phyloP scores from a whole-genome alignment of 768 basidiomycete species.

The Rhizopogon vulgaris region DNA sequence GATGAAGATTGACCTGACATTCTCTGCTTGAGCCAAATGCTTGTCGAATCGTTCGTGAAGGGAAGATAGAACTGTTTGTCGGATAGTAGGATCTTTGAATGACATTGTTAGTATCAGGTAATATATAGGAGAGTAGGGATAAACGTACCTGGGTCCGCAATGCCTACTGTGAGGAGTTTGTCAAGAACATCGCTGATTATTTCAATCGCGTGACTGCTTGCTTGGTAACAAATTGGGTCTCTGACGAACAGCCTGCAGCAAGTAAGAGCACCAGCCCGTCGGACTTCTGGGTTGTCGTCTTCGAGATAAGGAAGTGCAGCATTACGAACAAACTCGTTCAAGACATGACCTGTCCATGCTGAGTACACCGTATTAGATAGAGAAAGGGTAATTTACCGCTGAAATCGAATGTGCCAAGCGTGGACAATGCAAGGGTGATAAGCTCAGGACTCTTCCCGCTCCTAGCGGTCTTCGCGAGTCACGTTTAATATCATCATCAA shows the following conservation, averaged over 20 bases:
- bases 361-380: not conserved
- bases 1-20: constrained; percentile 95
- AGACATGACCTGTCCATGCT: constrained; percentile 60
- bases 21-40: constrained; percentile 95
- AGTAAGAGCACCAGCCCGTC: constrained; percentile 84
- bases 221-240: constrained; percentile 94
- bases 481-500: not conserved
- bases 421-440: constrained; percentile 77
- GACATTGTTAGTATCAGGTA: constrained; percentile 5
- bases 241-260: constrained; percentile 89
- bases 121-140: not conserved
- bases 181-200: constrained; percentile 98
- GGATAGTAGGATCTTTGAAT: constrained; percentile 59
- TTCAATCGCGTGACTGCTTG: constrained; percentile 93
- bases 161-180: constrained; percentile 90
- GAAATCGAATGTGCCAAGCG: constrained; percentile 91
- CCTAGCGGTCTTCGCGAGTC: constrained; percentile 32
- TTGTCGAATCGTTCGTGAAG: constrained; percentile 94
- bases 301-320: constrained; percentile 92
- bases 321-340: constrained; percentile 93
- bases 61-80: constrained; percentile 78
- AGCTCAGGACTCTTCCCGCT: constrained; percentile 60
- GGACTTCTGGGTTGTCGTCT: constrained; percentile 82
- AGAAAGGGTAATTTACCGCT: constrained; percentile 48
- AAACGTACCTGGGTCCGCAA: constrained; percentile 84